Percentiles rank a stretch among this genome's conserved stretches.
These are phyloP conservation scores for Fusarium metavorans DNA, from an alignment of 2,329 filamentous ascomycete species.

Conservation along the genomic window DNA sequence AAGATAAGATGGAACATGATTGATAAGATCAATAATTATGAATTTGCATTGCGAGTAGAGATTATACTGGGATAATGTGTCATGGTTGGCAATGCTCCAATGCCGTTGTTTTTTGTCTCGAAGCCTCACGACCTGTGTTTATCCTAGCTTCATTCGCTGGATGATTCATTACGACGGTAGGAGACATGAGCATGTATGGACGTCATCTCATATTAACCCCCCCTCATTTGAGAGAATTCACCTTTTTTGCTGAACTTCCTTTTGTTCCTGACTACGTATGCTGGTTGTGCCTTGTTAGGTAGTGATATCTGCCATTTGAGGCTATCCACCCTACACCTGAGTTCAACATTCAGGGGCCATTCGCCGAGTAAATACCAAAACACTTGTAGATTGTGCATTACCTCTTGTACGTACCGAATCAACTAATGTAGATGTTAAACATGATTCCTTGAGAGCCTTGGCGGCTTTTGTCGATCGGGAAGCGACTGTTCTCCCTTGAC, in stretches of 20 bases:
- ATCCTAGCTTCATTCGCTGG: not conserved
- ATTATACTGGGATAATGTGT: accelerated
- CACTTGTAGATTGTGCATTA: not conserved
- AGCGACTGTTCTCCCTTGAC: not conserved
- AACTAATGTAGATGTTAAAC: not conserved
- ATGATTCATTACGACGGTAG: not conserved
- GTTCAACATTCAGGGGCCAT: not conserved
- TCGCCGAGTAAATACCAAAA: not conserved
- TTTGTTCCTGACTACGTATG: not conserved
- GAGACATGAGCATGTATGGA: not conserved
- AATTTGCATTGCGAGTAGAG: not conserved
- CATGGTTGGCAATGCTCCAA: accelerated
- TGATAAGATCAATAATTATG: not conserved
- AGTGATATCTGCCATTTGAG: not conserved
- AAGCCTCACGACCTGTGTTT: accelerated
- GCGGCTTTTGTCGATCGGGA: not conserved
- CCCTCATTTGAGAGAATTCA: not conserved
- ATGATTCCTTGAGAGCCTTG: not conserved
- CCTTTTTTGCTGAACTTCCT: accelerated
- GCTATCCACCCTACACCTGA: not conserved
- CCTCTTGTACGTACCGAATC: not conserved
- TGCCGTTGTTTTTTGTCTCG: not conserved
- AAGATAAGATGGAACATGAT: not conserved
- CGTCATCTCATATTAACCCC: not conserved
- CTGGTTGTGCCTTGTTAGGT: not conserved